Conservation (phyloP, 176 grass and related monocot genomes). For the Elaeis guineensis region DNA sequence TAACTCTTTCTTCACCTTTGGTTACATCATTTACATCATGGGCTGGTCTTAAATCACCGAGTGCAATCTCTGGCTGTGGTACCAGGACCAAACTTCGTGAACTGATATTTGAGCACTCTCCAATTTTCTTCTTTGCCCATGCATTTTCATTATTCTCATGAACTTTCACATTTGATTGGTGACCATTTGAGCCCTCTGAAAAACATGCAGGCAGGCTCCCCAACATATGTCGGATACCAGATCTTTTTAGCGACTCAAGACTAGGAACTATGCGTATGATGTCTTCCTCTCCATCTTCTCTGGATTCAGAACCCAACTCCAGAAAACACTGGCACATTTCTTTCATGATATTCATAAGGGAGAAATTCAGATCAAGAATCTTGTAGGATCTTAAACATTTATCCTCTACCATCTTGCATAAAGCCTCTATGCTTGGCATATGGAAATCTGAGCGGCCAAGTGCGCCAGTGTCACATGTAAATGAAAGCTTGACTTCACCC, state of each 20-base stretch:
- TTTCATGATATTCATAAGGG: conserved; percentile 54
- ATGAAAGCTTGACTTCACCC: conserved; percentile 56
- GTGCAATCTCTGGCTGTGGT: conserved; percentile 27
- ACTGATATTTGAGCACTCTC: neutral
- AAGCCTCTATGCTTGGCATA: conserved; percentile 39
- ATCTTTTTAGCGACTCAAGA: conserved; percentile 12
- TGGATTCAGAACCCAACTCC: conserved; percentile 36
- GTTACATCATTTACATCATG: conserved; percentile 65
- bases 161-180: conserved; percentile 15
- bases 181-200: conserved; percentile 13
- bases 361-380: conserved; percentile 39
- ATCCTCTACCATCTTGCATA: conserved; percentile 51
- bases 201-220: neutral
- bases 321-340: conserved; percentile 54
- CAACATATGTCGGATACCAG: conserved; percentile 14
- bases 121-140: conserved; percentile 10
- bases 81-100: conserved; percentile 26
- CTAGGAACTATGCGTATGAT: conserved; percentile 29
- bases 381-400: conserved; percentile 49
- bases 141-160: conserved; percentile 8
- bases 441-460: conserved; percentile 24
- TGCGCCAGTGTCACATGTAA: conserved; percentile 23
- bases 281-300: conserved; percentile 22
- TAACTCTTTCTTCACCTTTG: conserved; percentile 51
- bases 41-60: conserved; percentile 21